Base-by-base conservation (phyloP, 2,329 filamentous ascomycete genomes). In the Clathrospora elynae region DNA sequence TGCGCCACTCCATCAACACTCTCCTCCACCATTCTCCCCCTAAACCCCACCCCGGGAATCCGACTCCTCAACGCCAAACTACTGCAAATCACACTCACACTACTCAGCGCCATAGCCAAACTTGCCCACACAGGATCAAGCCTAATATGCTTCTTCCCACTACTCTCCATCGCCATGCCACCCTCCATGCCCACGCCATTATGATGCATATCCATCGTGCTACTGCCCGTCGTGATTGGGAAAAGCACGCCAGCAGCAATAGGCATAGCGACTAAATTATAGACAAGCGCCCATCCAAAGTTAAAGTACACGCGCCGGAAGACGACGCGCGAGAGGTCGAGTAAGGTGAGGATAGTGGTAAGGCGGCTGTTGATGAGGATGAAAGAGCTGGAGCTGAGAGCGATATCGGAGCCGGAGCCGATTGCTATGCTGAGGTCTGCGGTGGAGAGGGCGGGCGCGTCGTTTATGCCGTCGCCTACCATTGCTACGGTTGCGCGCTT, bases 71-170 rank as follows among this genome's bases (percentile, higher is more conserved):
- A 70, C 35, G 84, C 77, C 61, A 96, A 71, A 73, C 87, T 92
- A 67, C 90, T 95, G 63, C 82, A 73, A 35, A 96, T 87, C 31
- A 97, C 91, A 62, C 88, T 93, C 55, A 96, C 85, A 68, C 87
- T 92, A 70, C 90, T 96, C 68, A 91, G 71, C 17, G 92, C 92
- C 92, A 96, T 97, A 1, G 91, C 91, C 66, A 96, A 71, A 54
- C 85, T 86, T 4, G 91, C 92, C 91, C 91, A 96, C 1, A 88
- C 87, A 0, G 87, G 87, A 66, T 88, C 85, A 32, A 91, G 71
- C 47, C 80, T 74, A 13, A 90, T 71, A 63, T 87, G 86, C 19
- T 66, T 64, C 2, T 76, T 78, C 2, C 60, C 63, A 6, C 36
- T 42, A 12, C 64, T 60, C 3, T 68, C 66, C 32, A 75, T 76